A percentile compares a stretch with the other conserved stretches of the same genome.
Evolutionary conservation across 2,329 filamentous ascomycete genomes (phyloP).

Genomic region (Lachnellula hyalina): DNA sequence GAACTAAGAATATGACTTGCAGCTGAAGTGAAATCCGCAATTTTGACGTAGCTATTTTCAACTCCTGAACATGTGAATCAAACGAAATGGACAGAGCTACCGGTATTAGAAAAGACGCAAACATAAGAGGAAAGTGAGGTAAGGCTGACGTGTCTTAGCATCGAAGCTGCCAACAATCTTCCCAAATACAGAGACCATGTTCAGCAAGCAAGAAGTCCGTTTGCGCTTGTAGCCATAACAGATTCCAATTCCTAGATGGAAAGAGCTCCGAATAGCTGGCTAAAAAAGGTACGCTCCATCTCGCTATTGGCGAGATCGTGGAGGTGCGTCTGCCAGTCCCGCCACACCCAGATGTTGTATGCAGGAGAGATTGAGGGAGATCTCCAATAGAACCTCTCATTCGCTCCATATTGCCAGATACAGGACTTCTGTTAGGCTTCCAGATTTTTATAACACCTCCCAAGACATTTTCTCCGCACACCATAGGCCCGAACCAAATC

Average conservation of each 20-base stretch:
- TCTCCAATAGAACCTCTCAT: neutral
- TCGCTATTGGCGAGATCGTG: neutral
- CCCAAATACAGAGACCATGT: conserved; percentile 9
- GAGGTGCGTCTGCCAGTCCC: neutral
- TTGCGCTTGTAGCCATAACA: neutral
- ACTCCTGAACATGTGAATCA: neutral
- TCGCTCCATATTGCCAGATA: neutral
- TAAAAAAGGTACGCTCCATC: neutral
- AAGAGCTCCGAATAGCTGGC: neutral
- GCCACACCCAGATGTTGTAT: neutral
- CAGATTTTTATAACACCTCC: neutral
- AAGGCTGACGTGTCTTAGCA: conserved; percentile 13
- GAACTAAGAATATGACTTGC: too few species aligned
- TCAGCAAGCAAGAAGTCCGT: neutral
- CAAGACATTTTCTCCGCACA: too few species aligned
- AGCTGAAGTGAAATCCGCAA: too few species aligned
- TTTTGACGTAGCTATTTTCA: neutral
- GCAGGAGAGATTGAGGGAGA: neutral
- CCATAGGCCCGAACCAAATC: neutral
- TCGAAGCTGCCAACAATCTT: neutral
- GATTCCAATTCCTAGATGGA: neutral
- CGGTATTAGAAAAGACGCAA: neutral
- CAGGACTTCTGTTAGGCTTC: neutral
- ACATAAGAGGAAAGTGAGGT: conserved; percentile 6
- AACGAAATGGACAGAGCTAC: neutral